Evolutionary conservation across 1,139 yeast genomes (phyloP), one percentile per base, ranked within the genome.

Genomic region (Casaregolazyma lundiana): DNA sequence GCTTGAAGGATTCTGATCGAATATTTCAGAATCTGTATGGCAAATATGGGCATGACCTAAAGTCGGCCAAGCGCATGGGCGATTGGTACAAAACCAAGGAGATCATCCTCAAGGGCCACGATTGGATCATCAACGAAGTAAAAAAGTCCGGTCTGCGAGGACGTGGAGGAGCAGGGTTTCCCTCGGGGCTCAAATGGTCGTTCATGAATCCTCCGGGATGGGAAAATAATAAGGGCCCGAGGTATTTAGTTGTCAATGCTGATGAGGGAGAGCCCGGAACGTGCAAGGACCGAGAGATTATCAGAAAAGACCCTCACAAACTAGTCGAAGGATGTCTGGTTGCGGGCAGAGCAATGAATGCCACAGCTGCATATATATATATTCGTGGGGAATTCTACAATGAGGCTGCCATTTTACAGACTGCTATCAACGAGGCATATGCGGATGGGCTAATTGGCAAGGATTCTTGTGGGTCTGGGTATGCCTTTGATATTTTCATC

Each of bases 201-300:
- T 86, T 86, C 63, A 86, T 86, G 95, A 86, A 86, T 69, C 95
- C 95, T 45, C 95, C 95, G 44, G 92, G 92, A 51, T 86, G 95
- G 95, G 94, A 86, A 56, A 86, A 85, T 65, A 85, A 85, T 66
- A 71, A 68, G 16, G 95, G 95, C 18, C 92, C 95, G 53, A 77
- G 95, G 65, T 86, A 86, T 65, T 75, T 86, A 54, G 94, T 86
- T 44, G 88, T 86, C 60, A 86, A 86, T 67, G 95, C 95, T 50
- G 95, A 87, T 72, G 95, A 86, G 69, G 95, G 95, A 60, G 95
- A 86, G 67, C 95, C 95, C 16, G 95, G 95, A 54, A 86, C 95
- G 45, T 86, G 95, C 70, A 86, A 86, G 70, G 95, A 86, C 67
- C 76, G 95, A 64, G 95, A 86, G 67, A 87, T 86, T 61, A 82